Base-by-base conservation (phyloP, 2,329 filamentous ascomycete species). In the Paraphoma chrysanthemicola region DNA sequence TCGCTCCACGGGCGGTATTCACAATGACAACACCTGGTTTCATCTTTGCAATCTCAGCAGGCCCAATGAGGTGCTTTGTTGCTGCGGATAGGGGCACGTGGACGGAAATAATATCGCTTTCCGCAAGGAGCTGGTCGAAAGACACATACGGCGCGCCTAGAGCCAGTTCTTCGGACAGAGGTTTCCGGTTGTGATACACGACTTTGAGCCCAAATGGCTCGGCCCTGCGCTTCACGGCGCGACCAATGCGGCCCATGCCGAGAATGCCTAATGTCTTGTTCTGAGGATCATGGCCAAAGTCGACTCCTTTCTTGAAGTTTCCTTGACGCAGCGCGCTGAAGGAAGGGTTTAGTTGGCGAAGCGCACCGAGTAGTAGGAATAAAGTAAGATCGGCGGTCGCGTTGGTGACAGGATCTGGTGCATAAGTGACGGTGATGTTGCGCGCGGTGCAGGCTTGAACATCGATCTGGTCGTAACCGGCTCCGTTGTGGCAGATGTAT, bases 1-100 rank as follows among this genome's bases (percentile, higher is more conserved):
- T 77, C 9, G 79, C 79, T 1, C 83, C 83, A 18, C 83, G 74
- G 5, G 82, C 83, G 0, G 82, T 85, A 64, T 85, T 85, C 50
- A 85, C 75, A 38, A 85, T 71, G 7, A 84, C 72, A 0, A 82
- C 78, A 0, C 81, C 81, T 6, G 76, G 67, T 66, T 83, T 85
- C 78, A 81, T 82, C 59, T 70, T 69, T 57, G 11, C 12, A n/a
- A 51, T 6, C 16, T 51, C 38, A 3, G 28, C 18, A 5, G 72
- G 74, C 2, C 75, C 74, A 33, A 85, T 80, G 52, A 84, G 77
- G 53, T 83, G 80, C 48, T 73, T 74, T 16, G 82, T 84, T 28
- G 28, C 29, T 48, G 33, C 17, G 12, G 31, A 23, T 6, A 41
- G 17, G 28, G 16, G 31, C n/a, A 33, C n/a, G 11, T 44, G n/a